Percentiles rank a stretch among this genome's conserved stretches.
phyloP scores from a whole-genome alignment of 2,329 filamentous ascomycete genomes.

The Calonectria pauciramosa region DNA sequence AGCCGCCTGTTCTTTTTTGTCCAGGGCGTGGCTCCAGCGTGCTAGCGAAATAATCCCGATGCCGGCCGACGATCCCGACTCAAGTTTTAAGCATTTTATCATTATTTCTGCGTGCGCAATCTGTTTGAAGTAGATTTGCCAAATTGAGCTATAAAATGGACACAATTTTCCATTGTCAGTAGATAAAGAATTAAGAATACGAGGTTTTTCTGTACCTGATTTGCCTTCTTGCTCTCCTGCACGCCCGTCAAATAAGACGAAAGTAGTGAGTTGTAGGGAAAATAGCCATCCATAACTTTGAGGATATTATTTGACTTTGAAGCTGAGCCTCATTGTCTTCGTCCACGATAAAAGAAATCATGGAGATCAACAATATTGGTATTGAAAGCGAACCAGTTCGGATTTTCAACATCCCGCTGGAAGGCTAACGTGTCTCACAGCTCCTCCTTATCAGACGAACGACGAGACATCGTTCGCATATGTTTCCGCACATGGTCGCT shows the following conservation, averaged over 20 bases:
- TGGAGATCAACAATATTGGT: background rate
- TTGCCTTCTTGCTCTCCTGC: background rate
- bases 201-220: background rate
- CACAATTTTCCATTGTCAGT: background rate
- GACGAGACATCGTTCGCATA: background rate
- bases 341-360: too few relatives aligned
- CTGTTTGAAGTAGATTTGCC: background rate
- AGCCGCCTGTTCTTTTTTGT: background rate
- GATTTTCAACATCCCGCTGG: background rate
- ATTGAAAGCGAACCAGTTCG: background rate
- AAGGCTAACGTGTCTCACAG: background rate
- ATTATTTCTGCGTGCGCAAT: background rate
- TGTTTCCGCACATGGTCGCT: background rate
- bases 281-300: background rate
- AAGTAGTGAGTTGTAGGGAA: background rate
- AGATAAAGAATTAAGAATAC: background rate
- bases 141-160: background rate
- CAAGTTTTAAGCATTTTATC: background rate
- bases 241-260: background rate
- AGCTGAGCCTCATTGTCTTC: too few relatives aligned
- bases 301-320: background rate
- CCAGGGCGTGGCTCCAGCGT: background rate
- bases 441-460: background rate
- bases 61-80: background rate
- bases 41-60: background rate